Percentiles rank a stretch among this genome's conserved stretches.
phyloP scores from a whole-genome alignment of 441 rosid genomes.

The Populus hybrid region DNA sequence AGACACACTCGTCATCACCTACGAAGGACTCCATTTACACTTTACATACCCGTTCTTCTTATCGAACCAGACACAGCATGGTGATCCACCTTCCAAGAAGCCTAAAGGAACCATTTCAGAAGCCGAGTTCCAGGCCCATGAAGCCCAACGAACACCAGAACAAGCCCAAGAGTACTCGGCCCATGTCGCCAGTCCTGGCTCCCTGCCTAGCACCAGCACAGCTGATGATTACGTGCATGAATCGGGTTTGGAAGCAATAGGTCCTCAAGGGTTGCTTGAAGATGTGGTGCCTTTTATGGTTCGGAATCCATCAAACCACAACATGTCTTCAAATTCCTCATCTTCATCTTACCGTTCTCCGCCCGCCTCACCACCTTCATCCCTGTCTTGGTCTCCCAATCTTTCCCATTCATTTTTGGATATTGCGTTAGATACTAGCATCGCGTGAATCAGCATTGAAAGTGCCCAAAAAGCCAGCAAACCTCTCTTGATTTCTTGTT shows the following conservation, averaged over 20 bases:
- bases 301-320: constrained; percentile 35
- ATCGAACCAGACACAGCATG: constrained; percentile 16
- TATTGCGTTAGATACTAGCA: neutral
- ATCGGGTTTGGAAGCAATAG: constrained; percentile 4
- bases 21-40: constrained; percentile 85
- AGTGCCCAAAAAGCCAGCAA: neutral
- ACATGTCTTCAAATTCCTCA: constrained; percentile 32
- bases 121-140: constrained; percentile 17
- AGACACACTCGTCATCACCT: constrained; percentile 69
- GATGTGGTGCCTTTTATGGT: constrained; percentile 72
- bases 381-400: constrained; percentile 48
- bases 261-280: constrained; percentile 63
- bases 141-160: neutral
- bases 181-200: neutral
- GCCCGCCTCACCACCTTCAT: constrained; percentile 57
- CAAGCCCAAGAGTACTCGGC: constrained; percentile 6
- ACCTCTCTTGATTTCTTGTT: neutral
- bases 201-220: neutral
- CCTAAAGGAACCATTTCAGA: constrained; percentile 29
- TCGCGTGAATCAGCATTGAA: neutral
- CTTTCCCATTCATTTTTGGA: constrained; percentile 28
- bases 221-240: constrained; percentile 8
- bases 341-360: constrained; percentile 42
- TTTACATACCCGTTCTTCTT: constrained; percentile 51
- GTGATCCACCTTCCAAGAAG: constrained; percentile 40